Evolutionary conservation across 2,329 filamentous ascomycete species (phyloP).

Genomic region (Aspergillus latus): DNA sequence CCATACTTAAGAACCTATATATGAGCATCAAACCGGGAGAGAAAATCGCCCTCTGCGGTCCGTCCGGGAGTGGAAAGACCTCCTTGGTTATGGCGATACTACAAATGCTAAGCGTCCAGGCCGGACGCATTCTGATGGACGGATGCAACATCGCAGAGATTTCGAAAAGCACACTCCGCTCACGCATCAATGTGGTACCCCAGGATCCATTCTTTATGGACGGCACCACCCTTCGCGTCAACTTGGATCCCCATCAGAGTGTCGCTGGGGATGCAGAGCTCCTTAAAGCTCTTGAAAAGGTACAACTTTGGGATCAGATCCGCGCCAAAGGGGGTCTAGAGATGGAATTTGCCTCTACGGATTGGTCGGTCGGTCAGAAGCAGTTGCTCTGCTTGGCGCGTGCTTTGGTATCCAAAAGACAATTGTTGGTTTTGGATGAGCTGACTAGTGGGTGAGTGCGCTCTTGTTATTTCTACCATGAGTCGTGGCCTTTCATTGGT

Average conservation of each 20-base stretch:
- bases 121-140: conserved; percentile 11
- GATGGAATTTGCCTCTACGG: not conserved
- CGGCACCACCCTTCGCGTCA: not conserved
- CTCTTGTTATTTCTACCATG: not conserved
- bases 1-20: conserved; percentile 48
- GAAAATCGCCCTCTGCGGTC: conserved; percentile 42
- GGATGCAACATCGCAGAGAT: not conserved
- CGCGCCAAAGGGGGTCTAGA: not conserved
- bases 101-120: conserved; percentile 29
- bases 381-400: not conserved
- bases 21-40: conserved; percentile 45
- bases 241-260: not conserved
- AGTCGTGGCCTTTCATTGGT: no score
- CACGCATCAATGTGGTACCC: not conserved
- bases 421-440: not conserved
- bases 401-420: not conserved
- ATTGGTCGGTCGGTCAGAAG: not conserved
- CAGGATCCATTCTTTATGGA: not conserved
- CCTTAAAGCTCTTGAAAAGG: not conserved
- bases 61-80: conserved; percentile 24
- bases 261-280: not conserved
- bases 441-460: not conserved
- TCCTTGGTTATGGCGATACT: conserved; percentile 25
- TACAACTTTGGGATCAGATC: not conserved
- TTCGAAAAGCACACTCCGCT: not conserved